Percentiles rank a stretch among this genome's conserved stretches.
These are phyloP conservation scores for Fraxinus pennsylvanica DNA, from an alignment of 257 asterid genomes.

Conservation along the genomic window DNA sequence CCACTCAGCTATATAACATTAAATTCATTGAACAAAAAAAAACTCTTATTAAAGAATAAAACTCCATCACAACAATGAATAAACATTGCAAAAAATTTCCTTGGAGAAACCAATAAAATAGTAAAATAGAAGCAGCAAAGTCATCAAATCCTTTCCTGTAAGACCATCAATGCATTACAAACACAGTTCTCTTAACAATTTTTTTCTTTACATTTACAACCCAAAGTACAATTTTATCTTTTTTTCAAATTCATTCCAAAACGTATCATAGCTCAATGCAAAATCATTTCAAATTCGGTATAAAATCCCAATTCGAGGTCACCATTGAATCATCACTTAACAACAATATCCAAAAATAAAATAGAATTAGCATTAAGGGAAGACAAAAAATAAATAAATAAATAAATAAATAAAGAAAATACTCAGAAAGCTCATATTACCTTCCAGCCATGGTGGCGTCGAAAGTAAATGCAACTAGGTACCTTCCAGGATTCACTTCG, in stretches of 20 bases:
- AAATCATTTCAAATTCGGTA: not conserved
- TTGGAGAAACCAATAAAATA: not conserved
- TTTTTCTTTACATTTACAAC: not conserved
- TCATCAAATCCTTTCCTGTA: not conserved
- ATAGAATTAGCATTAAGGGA: not conserved
- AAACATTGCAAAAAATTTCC: not conserved
- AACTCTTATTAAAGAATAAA: not conserved
- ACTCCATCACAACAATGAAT: not conserved
- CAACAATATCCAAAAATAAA: not conserved
- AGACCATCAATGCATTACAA: not conserved
- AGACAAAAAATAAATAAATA: not conserved
- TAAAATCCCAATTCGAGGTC: conserved; percentile 3
- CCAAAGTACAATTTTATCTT: not conserved
- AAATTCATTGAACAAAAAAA: not conserved
- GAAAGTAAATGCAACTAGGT: conserved; percentile 78
- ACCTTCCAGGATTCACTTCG: conserved; percentile 76
- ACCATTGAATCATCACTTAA: conserved; percentile 13
- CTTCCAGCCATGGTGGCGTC: conserved; percentile 93
- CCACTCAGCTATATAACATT: not conserved
- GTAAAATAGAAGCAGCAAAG: not conserved
- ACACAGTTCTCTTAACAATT: not conserved
- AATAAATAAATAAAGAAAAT: not conserved
- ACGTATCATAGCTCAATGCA: not conserved
- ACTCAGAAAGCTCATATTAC: conserved; percentile 32
- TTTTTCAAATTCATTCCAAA: conserved; percentile 1